Percentiles rank a stretch among this genome's conserved stretches.
Conservation (phyloP, 805 yeast species). For the Suhomyces tanzawaensis region DNA sequence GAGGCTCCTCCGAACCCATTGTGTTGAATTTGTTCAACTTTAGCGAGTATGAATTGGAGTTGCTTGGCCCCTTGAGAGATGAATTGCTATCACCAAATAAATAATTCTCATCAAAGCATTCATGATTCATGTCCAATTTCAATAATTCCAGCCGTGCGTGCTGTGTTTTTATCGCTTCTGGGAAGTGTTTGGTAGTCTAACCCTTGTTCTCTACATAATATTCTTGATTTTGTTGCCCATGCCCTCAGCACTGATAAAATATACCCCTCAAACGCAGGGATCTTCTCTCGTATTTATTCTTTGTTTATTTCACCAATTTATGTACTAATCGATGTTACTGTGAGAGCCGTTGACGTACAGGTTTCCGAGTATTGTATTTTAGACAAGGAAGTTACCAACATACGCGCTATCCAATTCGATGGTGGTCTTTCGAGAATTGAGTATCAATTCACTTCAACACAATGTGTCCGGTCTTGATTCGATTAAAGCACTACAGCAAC, state of each 20-base stretch:
- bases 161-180: not conserved
- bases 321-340: constrained; percentile 1
- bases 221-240: too few species aligned
- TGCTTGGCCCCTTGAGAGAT: constrained; percentile 39
- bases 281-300: constrained; percentile 2
- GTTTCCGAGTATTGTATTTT: too few species aligned
- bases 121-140: not conserved
- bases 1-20: constrained; percentile 46
- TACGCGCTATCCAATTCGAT: too few species aligned
- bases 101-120: not conserved
- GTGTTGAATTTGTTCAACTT: constrained; percentile 60
- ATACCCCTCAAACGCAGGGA: not conserved
- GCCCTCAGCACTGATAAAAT: too few species aligned
- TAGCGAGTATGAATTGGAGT: constrained; percentile 62
- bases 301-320: constrained; percentile 2
- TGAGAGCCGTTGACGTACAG: too few species aligned
- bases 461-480: too few species aligned
- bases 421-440: too few species aligned
- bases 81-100: constrained; percentile 20
- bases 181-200: constrained; percentile 1
- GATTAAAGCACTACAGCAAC: too few species aligned
- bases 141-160: too few species aligned
- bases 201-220: too few species aligned
- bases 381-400: too few species aligned
- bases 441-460: too few species aligned